Evolutionary conservation across 768 basidiomycete species (phyloP), one percentile per base, ranked within the genome.

Genomic region (Rhodotorula babjevae): DNA sequence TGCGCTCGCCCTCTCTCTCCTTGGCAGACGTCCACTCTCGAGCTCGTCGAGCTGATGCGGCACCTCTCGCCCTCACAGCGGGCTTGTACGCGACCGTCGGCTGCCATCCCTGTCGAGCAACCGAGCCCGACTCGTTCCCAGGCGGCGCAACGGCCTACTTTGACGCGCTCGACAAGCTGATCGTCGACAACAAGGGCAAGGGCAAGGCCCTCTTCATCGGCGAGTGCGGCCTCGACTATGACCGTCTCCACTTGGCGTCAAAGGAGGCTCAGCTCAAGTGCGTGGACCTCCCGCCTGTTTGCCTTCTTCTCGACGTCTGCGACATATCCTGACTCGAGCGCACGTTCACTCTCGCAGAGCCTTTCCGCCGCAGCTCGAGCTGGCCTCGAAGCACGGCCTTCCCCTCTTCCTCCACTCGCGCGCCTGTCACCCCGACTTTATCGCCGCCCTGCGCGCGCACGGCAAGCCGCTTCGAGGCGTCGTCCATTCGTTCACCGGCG

Each of bases 141-240:
- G 84, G 80, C 23, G 89, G 89, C 0, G 85, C 85, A 0, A 84
- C 85, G 2, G 86, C 82, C 6, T 92, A 92, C 78, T 80, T 91
- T 19, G 72, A 81, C 16, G 86, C 84, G 27, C 82, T 92, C 44
- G 86, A 87, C 69, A 78, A 82, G 36, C 78, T 91, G 7, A 66
- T 75, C 23, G 61, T n/a, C 15, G 53, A 55, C 46, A 58, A 72
- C 57, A 58, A 57, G 33, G 72, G 49, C 18, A 47, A 65, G 77
- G 80, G 33, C 76, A 85, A 18, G 81, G 82, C 40, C 86, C 87
- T 90, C 31, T 88, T 89, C 1, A 81, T 92, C 25, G 91, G 91
- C 31, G 91, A 92, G 80, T 90, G 90, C 74, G 91, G 91, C 31
- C 81, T 92, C 63, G 90, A 92, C 79, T 92, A 92, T 75, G 91